Percentiles rank a stretch among this genome's conserved stretches.
Evolutionary conservation across 169 alveolate species (phyloP).

Genomic region (Eimeria acervulina): DNA sequence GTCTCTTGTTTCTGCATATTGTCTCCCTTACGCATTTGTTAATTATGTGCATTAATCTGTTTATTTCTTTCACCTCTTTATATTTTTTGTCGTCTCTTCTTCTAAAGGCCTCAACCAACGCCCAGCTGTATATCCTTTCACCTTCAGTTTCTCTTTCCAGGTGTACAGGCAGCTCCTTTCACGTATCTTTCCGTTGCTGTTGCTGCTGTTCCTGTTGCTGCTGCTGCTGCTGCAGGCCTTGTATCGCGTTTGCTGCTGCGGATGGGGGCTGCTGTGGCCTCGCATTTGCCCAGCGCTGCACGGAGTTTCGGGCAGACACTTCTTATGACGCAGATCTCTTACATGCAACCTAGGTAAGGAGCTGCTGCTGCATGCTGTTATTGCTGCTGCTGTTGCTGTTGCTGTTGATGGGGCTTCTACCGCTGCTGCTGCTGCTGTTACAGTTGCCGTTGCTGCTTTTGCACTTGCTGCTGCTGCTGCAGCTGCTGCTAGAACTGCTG

Average conservation of each 20-base stretch:
- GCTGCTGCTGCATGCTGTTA: not conserved
- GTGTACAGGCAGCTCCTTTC: not conserved
- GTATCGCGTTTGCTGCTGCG: not conserved
- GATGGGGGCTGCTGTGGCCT: constrained; percentile 37
- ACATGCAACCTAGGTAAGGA: constrained; percentile 31
- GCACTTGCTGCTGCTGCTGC: too few species aligned
- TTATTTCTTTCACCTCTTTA: too few species aligned
- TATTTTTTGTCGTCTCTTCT: too few species aligned
- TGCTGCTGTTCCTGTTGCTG: not conserved
- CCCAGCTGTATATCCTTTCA: too few species aligned
- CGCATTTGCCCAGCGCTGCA: constrained; percentile 19
- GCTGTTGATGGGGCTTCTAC: not conserved
- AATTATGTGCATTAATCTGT: too few species aligned
- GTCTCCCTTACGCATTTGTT: too few species aligned
- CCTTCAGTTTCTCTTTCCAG: too few species aligned
- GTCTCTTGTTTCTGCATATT: too few species aligned
- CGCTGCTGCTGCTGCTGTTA: not conserved
- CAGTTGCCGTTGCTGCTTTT: too few species aligned
- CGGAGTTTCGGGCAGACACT: constrained; percentile 16
- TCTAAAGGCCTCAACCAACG: too few species aligned
- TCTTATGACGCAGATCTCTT: constrained; percentile 22
- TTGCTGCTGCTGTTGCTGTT: not conserved
- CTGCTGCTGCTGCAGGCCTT: too few species aligned
- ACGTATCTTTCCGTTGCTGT: not conserved
- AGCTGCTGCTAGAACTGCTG: not conserved